Evolutionary conservation across 805 yeast species (phyloP).

Genomic region (Yueomyces sp.): DNA sequence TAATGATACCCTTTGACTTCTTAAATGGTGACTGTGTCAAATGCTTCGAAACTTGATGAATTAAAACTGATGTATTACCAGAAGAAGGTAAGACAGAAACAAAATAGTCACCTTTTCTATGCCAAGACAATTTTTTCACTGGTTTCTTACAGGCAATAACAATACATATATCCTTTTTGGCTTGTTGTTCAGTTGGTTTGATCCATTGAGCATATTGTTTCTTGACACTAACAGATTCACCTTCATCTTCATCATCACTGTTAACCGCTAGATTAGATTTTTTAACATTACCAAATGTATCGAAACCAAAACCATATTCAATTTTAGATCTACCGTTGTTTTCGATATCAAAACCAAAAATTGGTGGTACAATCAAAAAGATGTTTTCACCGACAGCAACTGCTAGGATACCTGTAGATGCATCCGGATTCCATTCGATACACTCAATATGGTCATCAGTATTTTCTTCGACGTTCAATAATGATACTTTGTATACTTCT

Average conservation of each 20-base stretch:
- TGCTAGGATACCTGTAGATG: slow-evolving; percentile 64
- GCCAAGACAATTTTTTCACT: slow-evolving; percentile 84
- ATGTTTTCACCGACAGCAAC: slow-evolving; percentile 73
- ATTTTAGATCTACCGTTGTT: slow-evolving; percentile 64
- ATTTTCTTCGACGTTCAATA: slow-evolving; percentile 36
- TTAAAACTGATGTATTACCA: slow-evolving; percentile 75
- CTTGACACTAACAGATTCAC: slow-evolving; percentile 20
- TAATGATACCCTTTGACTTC: slow-evolving; percentile 83
- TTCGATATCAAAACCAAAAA: slow-evolving; percentile 80
- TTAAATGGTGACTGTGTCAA: slow-evolving; percentile 91
- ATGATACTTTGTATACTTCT: slow-evolving; percentile 59
- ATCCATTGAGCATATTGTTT: slow-evolving; percentile 68
- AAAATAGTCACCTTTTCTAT: slow-evolving; percentile 91
- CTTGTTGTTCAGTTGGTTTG: slow-evolving; percentile 54
- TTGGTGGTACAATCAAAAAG: slow-evolving; percentile 74
- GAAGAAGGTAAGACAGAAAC: slow-evolving; percentile 94
- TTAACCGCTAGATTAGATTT: slow-evolving; percentile 29
- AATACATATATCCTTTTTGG: slow-evolving; percentile 57
- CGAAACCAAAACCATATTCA: slow-evolving; percentile 89
- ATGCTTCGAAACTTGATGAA: slow-evolving; percentile 91
- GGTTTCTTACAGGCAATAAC: slow-evolving; percentile 53
- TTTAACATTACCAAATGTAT: slow-evolving; percentile 41
- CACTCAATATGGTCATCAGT: slow-evolving; percentile 72
- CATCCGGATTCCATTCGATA: slow-evolving; percentile 83
- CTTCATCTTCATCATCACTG: slow-evolving; percentile 29